These are phyloP conservation scores for Mucor sp. DNA, from an alignment of 371 early-diverging fungal genomes.

Conservation along the genomic window DNA sequence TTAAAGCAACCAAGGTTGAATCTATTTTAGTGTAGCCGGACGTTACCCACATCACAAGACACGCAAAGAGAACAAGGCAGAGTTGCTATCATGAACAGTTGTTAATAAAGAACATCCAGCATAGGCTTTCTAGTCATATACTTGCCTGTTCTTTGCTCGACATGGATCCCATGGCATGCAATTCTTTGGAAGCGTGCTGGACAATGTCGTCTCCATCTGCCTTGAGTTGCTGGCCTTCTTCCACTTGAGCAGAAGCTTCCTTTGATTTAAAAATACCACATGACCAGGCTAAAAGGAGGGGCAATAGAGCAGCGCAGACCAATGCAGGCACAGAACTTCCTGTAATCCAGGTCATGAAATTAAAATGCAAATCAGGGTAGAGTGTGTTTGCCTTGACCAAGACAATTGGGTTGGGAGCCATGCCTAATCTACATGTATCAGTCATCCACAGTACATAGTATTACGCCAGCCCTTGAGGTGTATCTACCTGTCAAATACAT, in stretches of 20 bases:
- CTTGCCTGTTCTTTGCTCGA: conserved; percentile 47
- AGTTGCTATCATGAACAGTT: too few species aligned
- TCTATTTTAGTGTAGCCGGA: conserved; percentile 62
- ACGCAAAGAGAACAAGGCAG: conserved; percentile 51
- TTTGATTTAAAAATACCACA: conserved; percentile 29
- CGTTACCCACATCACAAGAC: conserved; percentile 73
- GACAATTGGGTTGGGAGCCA: conserved; percentile 73
- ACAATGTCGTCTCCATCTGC: conserved; percentile 21
- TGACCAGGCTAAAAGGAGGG: conserved; percentile 38
- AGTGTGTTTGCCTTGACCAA: conserved; percentile 52
- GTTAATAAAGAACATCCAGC: too few species aligned
- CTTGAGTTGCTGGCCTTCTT: conserved; percentile 22
- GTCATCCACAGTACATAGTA: too few species aligned
- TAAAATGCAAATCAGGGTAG: conserved; percentile 56
- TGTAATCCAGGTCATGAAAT: conserved; percentile 59
- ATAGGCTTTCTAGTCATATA: background rate
- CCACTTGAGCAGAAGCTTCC: conserved; percentile 4
- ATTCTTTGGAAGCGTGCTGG: conserved; percentile 35
- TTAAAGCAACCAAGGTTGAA: conserved; percentile 69
- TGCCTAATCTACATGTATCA: conserved; percentile 33
- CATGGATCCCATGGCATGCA: conserved; percentile 39
- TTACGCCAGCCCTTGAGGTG: too few species aligned
- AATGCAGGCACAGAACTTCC: conserved; percentile 61
- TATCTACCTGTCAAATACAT: conserved; percentile 67
- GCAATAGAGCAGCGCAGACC: conserved; percentile 42